Evolutionary conservation across 2,329 filamentous ascomycete species (phyloP), one percentile per base, ranked within the genome.

Genomic region (Colletotrichum sp.): DNA sequence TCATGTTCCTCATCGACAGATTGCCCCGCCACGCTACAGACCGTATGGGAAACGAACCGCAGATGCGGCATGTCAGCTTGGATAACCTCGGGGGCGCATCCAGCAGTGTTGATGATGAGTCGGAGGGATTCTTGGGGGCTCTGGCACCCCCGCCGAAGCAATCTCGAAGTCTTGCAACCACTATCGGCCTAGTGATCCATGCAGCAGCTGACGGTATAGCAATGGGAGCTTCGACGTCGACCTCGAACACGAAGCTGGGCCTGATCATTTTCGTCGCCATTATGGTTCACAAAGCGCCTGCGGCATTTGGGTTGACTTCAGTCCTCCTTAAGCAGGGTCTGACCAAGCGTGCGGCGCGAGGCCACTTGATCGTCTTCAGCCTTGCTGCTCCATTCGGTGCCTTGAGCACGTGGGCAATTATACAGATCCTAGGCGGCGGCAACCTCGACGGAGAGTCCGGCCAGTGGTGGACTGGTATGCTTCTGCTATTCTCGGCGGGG

Each of bases 1-100:
- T 98, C 78, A 99, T 99, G 97, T 98, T 98, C 82, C 90, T 99
- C 26, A 94, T 99, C 81, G 96, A 99, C 84, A 93, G 95, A 67
- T 85, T 98, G 10, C 95, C 96, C 9, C 92, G 92, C 55, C 94
- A 96, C 82, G 92, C 93, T 8, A 90, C 91, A 2, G 89, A 94
- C 24, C 89, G 90, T 55, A 86, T 94, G 48, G 92, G 93, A 80
- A 87, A 90, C 24, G 89, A 90, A 48, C 92, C 93, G 16, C 89
- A 92, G 68, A 94, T 93, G 18, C 93, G 96, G 78, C 95, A 98
- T 81, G 97, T 98, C 80, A 97, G 95, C 72, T 89, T 98, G 58
- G 95, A 97, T 79, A 95, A 96, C 79, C 89, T 98, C 32, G 93
- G 91, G 30, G 86, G 86, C 26, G 81, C 87, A 80, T 80, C 87